Percentiles rank a stretch among this genome's conserved stretches.
Evolutionary conservation across 73 alveolate species (phyloP).

Genomic region (Blepharisma japonicum): DNA sequence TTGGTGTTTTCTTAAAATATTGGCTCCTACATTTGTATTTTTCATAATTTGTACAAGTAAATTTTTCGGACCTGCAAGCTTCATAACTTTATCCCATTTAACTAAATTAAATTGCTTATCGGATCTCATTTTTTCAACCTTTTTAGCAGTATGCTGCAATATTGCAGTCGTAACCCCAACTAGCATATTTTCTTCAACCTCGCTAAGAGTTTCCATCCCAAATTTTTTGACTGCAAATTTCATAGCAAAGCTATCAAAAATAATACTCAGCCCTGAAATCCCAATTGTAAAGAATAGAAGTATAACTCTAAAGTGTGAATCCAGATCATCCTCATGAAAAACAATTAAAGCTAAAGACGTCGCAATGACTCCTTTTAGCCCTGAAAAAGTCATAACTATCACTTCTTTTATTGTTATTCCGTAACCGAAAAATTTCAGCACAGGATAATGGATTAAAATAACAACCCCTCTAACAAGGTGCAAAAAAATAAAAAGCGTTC

Average conservation of each 20-base stretch:
- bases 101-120: conserved; percentile 12
- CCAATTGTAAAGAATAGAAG: conserved; percentile 63
- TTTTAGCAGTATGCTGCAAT: conserved; percentile 44
- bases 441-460: conserved; percentile 41
- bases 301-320: conserved; percentile 44
- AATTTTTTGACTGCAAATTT: conserved; percentile 30
- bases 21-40: conserved; percentile 33
- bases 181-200: conserved; percentile 38
- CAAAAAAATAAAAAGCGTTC: conserved; percentile 56
- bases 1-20: conserved; percentile 29
- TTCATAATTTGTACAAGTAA: conserved; percentile 31
- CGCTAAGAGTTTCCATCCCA: conserved; percentile 33
- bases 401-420: conserved; percentile 47
- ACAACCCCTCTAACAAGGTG: conserved; percentile 49
- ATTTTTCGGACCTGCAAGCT: conserved; percentile 37
- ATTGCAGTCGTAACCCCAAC: conserved; percentile 40
- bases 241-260: conserved; percentile 32
- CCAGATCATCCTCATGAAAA: conserved; percentile 42
- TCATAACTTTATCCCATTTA: conserved; percentile 42
- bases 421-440: conserved; percentile 52
- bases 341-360: conserved; percentile 63
- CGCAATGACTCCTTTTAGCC: conserved; percentile 70
- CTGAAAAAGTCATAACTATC: conserved; percentile 52
- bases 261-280: conserved; percentile 53
- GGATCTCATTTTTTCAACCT: conserved; percentile 20